Evolutionary conservation across 2,329 filamentous ascomycete genomes (phyloP), one percentile per base, ranked within the genome.

Genomic region (Arachnomyces sp.): DNA sequence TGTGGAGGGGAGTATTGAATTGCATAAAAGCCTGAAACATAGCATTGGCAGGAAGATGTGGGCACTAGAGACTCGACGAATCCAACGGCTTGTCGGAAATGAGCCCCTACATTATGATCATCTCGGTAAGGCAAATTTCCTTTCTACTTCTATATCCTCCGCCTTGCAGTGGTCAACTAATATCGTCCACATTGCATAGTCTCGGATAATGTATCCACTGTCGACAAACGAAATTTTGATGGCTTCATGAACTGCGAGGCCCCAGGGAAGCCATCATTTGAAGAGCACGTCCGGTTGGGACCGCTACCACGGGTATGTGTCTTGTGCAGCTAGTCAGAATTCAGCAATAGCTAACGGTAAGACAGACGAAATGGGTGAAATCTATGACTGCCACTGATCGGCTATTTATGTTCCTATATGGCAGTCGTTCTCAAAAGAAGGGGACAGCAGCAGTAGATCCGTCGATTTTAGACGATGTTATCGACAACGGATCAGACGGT

Each of bases 1-100:
- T 45, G 57, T 65, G n/a, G 54, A 63, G 43, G 64, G 64, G 18
- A 59, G 60, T 15, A 64, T 67, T 37, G 57, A 64, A 7, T 55
- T 67, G 35, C 61, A 65, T 40, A 58, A 52, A 25, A 54, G 54
- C 28, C 49, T 68, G 33, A 58, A 53, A 15, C 50, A 60, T 13
- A 67, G 64, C 40, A 55, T 67, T 32, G 65, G 61, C 40, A 59
- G 61, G 36, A 61, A 56, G 32, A 59, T 69, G 52, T 68, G 58
- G 54, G 61, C 60, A 15, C 47, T 70, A 25, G 65, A 70, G 38
- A 57, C 59, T 28, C 57, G 63, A 31, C 64, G 63, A 28, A 54
- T 63, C 13, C 59, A 65, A 39, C 53, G 66, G 39, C 42, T 68
- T 15, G 56, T 57, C 37, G 64, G 63, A 11, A 55, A 62, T 30